A percentile compares a stretch with the other conserved stretches of the same genome.
phyloP scores from a whole-genome alignment of 345 rosid genomes.

The Trapa bicornis region DNA sequence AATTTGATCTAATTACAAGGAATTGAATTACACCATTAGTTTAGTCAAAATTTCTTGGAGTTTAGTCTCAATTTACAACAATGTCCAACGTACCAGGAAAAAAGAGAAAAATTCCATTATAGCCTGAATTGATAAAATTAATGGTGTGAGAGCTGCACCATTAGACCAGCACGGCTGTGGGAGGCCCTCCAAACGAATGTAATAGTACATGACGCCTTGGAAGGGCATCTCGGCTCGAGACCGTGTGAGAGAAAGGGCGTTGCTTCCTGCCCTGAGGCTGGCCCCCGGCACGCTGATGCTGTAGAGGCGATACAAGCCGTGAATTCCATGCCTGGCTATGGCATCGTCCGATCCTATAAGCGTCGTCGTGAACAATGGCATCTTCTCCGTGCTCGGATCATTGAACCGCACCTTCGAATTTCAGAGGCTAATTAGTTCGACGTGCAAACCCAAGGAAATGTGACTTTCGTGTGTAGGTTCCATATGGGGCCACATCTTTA shows the following conservation, averaged over 20 bases:
- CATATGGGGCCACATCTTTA: neutral
- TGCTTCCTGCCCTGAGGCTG: constrained; percentile 12
- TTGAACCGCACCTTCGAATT: constrained; percentile 10
- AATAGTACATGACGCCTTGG: neutral
- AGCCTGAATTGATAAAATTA: too few species aligned
- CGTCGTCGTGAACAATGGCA: constrained; percentile 15
- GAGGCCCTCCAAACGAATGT: neutral
- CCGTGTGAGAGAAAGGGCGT: constrained; percentile 24
- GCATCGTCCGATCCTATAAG: constrained; percentile 30
- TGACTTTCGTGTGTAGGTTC: constrained; percentile 12
- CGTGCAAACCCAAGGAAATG: too few species aligned
- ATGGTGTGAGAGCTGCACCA: too few species aligned
- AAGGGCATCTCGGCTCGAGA: constrained; percentile 13
- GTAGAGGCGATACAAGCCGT: constrained; percentile 21
- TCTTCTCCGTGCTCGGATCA: neutral
- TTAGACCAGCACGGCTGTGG: neutral
- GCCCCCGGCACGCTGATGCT: constrained; percentile 14
- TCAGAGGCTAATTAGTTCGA: too few species aligned
- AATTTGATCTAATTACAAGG: too few species aligned
- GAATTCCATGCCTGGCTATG: constrained; percentile 31
- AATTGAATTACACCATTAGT: too few species aligned
- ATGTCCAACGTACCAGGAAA: too few species aligned
- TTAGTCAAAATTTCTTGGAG: too few species aligned
- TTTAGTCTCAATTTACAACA: too few species aligned
- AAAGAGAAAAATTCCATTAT: too few species aligned